These are phyloP conservation scores for Plasmodium berghei DNA, from an alignment of 169 alveolate species.

Conservation along the genomic window DNA sequence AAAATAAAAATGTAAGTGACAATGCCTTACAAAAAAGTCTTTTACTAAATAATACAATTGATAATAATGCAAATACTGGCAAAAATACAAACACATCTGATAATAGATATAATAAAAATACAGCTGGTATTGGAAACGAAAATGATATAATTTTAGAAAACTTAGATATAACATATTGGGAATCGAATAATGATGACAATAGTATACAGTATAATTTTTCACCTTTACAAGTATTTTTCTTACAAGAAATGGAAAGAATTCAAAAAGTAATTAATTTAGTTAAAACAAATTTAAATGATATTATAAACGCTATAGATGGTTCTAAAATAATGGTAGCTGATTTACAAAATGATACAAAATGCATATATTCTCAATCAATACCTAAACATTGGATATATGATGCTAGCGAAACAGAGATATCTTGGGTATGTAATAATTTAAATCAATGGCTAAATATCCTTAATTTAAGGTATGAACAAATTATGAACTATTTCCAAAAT, in stretches of 20 bases:
- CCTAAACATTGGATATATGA: conserved; percentile 96
- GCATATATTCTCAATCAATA: conserved; percentile 91
- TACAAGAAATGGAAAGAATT: conserved; percentile 96
- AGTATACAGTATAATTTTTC: conserved; percentile 76
- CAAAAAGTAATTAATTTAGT: conserved; percentile 94
- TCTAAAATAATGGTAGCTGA: conserved; percentile 95
- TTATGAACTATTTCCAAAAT: conserved; percentile 93
- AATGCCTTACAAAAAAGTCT: conserved; percentile 69
- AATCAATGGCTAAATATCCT: conserved; percentile 96
- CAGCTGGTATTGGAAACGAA: conserved; percentile 23
- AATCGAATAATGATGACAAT: conserved; percentile 64
- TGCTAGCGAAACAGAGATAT: conserved; percentile 97
- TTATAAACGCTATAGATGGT: conserved; percentile 96
- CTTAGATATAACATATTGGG: conserved; percentile 64
- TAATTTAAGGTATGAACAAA: conserved; percentile 92
- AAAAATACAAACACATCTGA: conserved; percentile 88
- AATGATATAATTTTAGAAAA: conserved; percentile 21
- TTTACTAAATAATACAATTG: conserved; percentile 90
- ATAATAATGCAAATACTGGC: conserved; percentile 90
- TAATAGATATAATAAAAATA: conserved; percentile 28
- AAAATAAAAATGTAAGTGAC: conserved; percentile 40
- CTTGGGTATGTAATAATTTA: conserved; percentile 96
- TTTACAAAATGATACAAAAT: conserved; percentile 90
- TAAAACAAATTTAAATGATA: conserved; percentile 90
- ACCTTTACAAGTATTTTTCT: conserved; percentile 96